These are phyloP conservation scores for Aureobasidium sp. DNA, from an alignment of 2,329 filamentous ascomycete genomes.

Conservation along the genomic window DNA sequence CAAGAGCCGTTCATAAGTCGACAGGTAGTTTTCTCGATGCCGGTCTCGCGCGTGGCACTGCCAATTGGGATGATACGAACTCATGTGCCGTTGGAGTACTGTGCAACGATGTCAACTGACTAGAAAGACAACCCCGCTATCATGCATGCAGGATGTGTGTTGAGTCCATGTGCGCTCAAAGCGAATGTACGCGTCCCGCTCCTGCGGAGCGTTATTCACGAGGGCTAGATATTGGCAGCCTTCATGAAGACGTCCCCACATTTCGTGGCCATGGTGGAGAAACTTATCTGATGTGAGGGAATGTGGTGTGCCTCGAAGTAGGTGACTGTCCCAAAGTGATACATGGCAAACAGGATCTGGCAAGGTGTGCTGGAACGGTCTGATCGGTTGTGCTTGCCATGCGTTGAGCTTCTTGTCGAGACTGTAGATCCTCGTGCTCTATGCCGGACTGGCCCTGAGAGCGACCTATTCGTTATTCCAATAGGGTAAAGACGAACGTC, in stretches of 20 bases:
- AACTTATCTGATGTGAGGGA: not conserved
- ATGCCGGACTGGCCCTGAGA: not conserved
- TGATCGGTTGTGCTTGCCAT: slow-evolving; percentile 2
- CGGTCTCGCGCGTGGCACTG: not conserved
- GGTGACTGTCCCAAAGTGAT: slow-evolving; percentile 1
- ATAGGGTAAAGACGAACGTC: not conserved
- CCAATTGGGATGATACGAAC: not conserved
- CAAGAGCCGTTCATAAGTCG: not conserved
- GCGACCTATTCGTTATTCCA: not conserved
- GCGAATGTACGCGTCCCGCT: not conserved
- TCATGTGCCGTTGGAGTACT: not conserved
- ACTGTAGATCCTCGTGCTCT: not conserved
- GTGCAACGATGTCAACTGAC: not conserved
- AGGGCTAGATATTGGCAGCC: not conserved
- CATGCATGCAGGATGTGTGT: not conserved
- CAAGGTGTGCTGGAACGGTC: not conserved
- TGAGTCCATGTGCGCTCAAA: not conserved
- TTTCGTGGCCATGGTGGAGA: not conserved
- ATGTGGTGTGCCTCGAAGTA: slow-evolving; percentile 2
- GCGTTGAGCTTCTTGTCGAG: not conserved
- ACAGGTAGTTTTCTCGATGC: not conserved
- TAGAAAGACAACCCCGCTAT: not conserved
- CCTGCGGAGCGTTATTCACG: not conserved
- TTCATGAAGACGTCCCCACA: not conserved
- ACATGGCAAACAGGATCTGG: slow-evolving; percentile 2